Evolutionary conservation across 257 asterid species (phyloP), one percentile per base, ranked within the genome.

Genomic region (Nicotiana tomentosiformis): DNA sequence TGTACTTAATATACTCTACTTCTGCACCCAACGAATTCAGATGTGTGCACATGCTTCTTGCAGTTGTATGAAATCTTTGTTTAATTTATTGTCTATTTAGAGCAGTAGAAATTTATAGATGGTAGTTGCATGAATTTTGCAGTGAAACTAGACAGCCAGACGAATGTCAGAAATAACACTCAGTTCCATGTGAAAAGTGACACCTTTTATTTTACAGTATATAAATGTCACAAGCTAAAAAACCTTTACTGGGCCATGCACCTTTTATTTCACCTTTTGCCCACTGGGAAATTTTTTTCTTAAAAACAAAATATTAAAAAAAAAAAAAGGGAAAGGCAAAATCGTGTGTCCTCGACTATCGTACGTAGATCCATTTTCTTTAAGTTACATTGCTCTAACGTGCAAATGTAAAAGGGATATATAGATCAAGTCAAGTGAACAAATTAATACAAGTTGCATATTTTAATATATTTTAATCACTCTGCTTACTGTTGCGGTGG

Each of bases 151-250:
- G 18, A 16, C 20, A 15, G 61, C 61, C 20, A 70, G 7, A 23
- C 15, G 79, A 72, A 72, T 72, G 79, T 46, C 79, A 72, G 79
- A 72, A 72, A 72, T 12, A 72, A 46, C 79, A 72, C 60, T 12
- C 14, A 46, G 15, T 72, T 72, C 23, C 79, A 72, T 72, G 79
- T 72, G 61, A 72, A 72, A 35, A 46, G 17, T 46, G 23, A 23
- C 37, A 6, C 39, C 23, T 46, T 72, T 23, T 46, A 43, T 46
- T 46, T 58, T 46, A 11, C 49, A 70, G 12, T 23, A 39, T 18
- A 39, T 70, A 72, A 46, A 72, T 72, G 61, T 37, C 15, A 23
- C 61, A 20, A 46, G 37, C 1, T 46, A 7, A 46, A 23, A 2
- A n/a, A 43, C 30, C 39, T 20, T 46, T 72, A 46, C 57, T 69